phyloP scores from a whole-genome alignment of 352 stramenopile species.

The Globisporangium echinulatum region DNA sequence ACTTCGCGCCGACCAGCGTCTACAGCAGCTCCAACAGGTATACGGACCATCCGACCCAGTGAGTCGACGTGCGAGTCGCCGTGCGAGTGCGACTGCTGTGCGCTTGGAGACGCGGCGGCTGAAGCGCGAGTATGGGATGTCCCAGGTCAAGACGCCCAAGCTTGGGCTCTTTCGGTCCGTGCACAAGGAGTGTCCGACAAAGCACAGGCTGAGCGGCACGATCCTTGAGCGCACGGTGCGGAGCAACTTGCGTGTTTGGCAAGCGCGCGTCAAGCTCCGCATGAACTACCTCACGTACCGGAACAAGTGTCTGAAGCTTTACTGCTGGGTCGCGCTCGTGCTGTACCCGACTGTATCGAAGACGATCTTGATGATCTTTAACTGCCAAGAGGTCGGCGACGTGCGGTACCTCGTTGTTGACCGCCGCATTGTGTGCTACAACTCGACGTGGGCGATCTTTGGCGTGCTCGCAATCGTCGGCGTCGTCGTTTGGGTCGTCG shows the following conservation, averaged over 20 bases:
- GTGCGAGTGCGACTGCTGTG: not conserved
- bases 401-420: conserved; percentile 58
- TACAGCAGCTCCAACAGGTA: not conserved
- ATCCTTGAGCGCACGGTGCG: conserved; percentile 64
- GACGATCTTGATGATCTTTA: conserved; percentile 76
- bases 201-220: conserved; percentile 30
- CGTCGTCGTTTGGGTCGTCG: conserved; percentile 62
- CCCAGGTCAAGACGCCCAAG: conserved; percentile 60
- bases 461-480: conserved; percentile 45
- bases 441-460: conserved; percentile 57
- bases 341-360: conserved; percentile 76
- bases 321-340: conserved; percentile 69
- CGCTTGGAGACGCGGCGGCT: conserved; percentile 29
- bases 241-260: conserved; percentile 70
- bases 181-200: conserved; percentile 46
- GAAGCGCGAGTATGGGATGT: conserved; percentile 71
- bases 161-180: conserved; percentile 54
- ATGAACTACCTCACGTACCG: conserved; percentile 83
- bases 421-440: conserved; percentile 65
- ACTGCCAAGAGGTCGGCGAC: conserved; percentile 64
- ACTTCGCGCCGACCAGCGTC: not conserved
- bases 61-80: not conserved
- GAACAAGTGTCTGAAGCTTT: conserved; percentile 75
- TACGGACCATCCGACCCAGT: not conserved
- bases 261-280: conserved; percentile 65